These are phyloP conservation scores for Lepiota brunneoincarnata DNA, from an alignment of 768 basidiomycete genomes.

Conservation along the genomic window DNA sequence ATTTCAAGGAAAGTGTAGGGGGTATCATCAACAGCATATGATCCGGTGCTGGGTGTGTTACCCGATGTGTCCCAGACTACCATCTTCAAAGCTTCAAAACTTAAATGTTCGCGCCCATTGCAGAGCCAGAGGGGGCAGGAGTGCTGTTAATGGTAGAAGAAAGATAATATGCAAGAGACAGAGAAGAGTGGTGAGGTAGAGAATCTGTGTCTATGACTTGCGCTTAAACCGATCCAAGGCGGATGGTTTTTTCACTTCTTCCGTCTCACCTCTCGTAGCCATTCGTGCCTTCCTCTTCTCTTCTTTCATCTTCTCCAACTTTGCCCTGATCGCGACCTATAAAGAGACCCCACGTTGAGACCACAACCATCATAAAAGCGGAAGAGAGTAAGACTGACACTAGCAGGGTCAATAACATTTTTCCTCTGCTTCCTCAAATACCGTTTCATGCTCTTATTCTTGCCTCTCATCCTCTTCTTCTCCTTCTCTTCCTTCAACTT, in stretches of 20 bases:
- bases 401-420: slow-evolving; percentile 87
- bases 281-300: slow-evolving; percentile 35
- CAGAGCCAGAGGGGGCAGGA: too few relatives aligned
- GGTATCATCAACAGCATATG: too few relatives aligned
- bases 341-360: not conserved
- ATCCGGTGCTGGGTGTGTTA: too few relatives aligned
- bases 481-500: slow-evolving; percentile 41
- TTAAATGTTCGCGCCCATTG: too few relatives aligned
- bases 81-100: too few relatives aligned
- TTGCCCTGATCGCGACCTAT: slow-evolving; percentile 63
- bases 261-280: slow-evolving; percentile 24
- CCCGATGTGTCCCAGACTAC: too few relatives aligned
- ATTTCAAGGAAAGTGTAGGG: too few relatives aligned
- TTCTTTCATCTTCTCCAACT: slow-evolving; percentile 57
- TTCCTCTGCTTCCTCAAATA: slow-evolving; percentile 89
- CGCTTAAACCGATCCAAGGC: slow-evolving; percentile 42
- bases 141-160: too few relatives aligned
- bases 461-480: slow-evolving; percentile 85
- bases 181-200: too few relatives aligned
- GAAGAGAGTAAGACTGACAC: slow-evolving; percentile 37
- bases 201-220: slow-evolving; percentile 7
- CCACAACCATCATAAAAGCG: not conserved
- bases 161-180: too few relatives aligned
- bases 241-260: slow-evolving; percentile 28
- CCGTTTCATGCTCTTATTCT: slow-evolving; percentile 81